Evolutionary conservation across 257 asterid species (phyloP), one percentile per base, ranked within the genome.

Genomic region (Nicotiana tomentosiformis): DNA sequence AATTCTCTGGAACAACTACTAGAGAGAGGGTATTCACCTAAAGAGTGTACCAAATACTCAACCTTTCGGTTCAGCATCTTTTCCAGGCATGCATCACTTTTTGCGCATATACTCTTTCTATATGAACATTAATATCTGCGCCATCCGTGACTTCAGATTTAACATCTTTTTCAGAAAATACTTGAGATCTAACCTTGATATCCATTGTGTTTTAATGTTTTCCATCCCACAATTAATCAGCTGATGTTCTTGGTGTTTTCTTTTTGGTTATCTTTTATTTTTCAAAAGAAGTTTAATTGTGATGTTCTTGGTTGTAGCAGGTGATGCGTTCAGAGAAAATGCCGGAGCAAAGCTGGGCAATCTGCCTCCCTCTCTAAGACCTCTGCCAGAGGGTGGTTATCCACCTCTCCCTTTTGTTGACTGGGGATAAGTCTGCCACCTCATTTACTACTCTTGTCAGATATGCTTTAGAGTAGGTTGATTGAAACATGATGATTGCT

Each of bases 321-420:
- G 90, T 83, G 82, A 82, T 60, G 66, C 87, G 81, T 77, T 87
- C 49, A 89, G 93, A 82, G 88, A 88, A 82, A 93, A 86, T 82
- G 76, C 89, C 84, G 95, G 95, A 80, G 64, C 88, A 81, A 87
- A 95, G 15, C 76, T 88, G 76, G 87, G 94, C 66, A 94, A 90
- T 84, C 88, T 94, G 58, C 98, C 98, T 84, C 97, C 99, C 46
- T 96, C 98, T 0, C 78, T 94, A 77, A 91, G 91, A 92, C 99
- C 98, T 84, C 98, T 98, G 66, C 98, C 98, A 10, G 97, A 91
- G 76, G 91, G 96, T 77, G 99, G 98, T 82, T 91, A 91, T 87
- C 96, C 91, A 55, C 90, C 90, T 82, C 87, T 90, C 55, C 97
- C 98, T n/a, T 93, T 90, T 80, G 81, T 94, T 49, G 97, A 96